A percentile compares a stretch with the other conserved stretches of the same genome.
Evolutionary conservation across 179 eudicot species (phyloP).

Genomic region (Beta macrorhiza): DNA sequence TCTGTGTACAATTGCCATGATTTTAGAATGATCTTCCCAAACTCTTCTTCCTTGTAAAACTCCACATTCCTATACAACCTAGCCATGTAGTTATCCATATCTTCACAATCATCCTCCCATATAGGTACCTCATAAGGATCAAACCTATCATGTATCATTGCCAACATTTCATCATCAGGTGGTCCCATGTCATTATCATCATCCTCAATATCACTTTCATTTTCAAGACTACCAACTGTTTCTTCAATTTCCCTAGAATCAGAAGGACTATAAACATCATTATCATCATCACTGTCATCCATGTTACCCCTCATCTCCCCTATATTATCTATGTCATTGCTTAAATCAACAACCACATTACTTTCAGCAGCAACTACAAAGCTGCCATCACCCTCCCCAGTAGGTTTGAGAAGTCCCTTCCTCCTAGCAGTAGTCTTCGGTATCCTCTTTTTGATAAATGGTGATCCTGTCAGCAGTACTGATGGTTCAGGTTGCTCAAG

Average conservation of each 20-base stretch:
- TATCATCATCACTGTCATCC: background rate
- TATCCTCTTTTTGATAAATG: no score
- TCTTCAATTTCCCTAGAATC: background rate
- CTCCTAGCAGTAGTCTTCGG: no score
- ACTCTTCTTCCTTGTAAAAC: background rate
- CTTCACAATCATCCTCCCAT: background rate
- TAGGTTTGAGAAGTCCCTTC: no score
- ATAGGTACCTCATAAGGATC: background rate
- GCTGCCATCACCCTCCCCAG: no score
- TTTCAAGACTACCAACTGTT: background rate
- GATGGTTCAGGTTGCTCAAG: no score
- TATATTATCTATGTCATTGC: no score
- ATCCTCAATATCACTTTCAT: background rate
- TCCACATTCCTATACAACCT: background rate
- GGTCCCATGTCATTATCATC: background rate
- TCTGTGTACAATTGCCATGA: background rate
- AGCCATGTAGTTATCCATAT: background rate
- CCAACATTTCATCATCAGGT: background rate
- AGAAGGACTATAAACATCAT: no score
- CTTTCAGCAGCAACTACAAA: no score
- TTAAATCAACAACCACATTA: no score
- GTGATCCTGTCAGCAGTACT: no score
- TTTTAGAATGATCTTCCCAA: background rate
- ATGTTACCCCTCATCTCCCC: background rate
- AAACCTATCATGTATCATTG: background rate